Evolutionary conservation across 2,329 filamentous ascomycete genomes (phyloP).

Genomic region (Myotisia sp.): DNA sequence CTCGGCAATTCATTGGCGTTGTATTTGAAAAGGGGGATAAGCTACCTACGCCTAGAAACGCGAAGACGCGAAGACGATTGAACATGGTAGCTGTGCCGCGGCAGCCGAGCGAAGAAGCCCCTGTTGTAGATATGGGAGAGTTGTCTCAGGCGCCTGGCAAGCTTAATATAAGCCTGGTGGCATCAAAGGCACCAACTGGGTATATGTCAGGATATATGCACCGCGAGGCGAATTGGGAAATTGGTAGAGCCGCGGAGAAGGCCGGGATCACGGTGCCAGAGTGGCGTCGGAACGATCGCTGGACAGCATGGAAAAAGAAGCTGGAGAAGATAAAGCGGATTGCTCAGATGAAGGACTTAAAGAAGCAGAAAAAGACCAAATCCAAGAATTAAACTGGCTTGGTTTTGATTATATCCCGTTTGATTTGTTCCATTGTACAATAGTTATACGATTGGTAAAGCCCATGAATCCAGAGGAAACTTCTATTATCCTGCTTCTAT

Average conservation of each 20-base stretch:
- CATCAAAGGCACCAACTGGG: conserved; percentile 18
- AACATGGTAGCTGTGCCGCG: conserved; percentile 50
- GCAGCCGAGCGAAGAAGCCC: conserved; percentile 12
- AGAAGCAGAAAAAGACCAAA: conserved; percentile 27
- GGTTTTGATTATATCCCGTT: background rate
- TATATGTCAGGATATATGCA: conserved; percentile 48
- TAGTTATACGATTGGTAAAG: too few relatives aligned
- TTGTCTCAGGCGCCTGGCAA: conserved; percentile 7
- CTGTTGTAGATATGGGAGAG: conserved; percentile 9
- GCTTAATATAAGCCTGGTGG: conserved; percentile 8
- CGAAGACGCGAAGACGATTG: conserved; percentile 58
- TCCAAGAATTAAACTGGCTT: conserved; percentile 13
- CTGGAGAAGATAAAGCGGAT: conserved; percentile 36
- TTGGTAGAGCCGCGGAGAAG: conserved; percentile 49
- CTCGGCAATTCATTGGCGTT: conserved; percentile 88
- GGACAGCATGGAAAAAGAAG: conserved; percentile 51
- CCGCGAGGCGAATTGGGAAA: conserved; percentile 53
- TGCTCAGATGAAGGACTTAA: conserved; percentile 41
- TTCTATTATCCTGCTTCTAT: too few relatives aligned
- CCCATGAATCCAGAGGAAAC: too few relatives aligned
- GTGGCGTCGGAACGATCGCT: conserved; percentile 46
- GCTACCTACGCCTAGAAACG: conserved; percentile 62
- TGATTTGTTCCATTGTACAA: conserved; percentile 3
- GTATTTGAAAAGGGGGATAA: conserved; percentile 68
- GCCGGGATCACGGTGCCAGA: conserved; percentile 42